Conservation (phyloP, 495 filamentous ascomycete species). For the Lasiosphaeria ovina region DNA sequence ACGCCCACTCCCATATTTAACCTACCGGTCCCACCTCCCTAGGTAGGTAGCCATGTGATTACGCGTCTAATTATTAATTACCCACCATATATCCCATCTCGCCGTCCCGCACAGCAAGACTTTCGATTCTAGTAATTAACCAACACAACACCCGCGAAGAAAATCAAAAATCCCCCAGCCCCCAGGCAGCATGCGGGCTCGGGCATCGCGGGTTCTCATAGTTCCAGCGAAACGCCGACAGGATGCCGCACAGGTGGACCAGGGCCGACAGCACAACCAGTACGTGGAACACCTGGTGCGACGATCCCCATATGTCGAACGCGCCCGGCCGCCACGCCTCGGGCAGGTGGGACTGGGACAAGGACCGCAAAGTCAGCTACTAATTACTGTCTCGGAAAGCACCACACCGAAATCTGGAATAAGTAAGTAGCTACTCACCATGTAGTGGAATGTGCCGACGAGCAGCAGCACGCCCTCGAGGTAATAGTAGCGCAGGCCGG, state of each 20-base stretch:
- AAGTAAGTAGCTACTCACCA: conserved; percentile 1
- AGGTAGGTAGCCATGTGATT: no score
- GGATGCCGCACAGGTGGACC: conserved; percentile 19
- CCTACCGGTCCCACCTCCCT: no score
- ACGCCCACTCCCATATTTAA: no score
- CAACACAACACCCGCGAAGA: no score
- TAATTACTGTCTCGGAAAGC: conserved; percentile 9
- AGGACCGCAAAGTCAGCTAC: background rate
- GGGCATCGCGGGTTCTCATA: conserved; percentile 18
- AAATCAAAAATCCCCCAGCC: no score
- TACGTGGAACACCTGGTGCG: conserved; percentile 67
- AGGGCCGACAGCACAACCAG: conserved; percentile 16
- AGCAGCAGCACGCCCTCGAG: conserved; percentile 59
- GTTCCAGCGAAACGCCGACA: conserved; percentile 20
- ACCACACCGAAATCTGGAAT: no score
- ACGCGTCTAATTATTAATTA: no score
- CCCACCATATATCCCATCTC: no score
- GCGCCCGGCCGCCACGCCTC: conserved; percentile 52
- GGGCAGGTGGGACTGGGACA: conserved; percentile 37
- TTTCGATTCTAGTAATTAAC: no score
- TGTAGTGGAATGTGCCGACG: conserved; percentile 14
- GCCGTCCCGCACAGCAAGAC: no score
- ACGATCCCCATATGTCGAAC: conserved; percentile 64
- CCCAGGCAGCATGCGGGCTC: background rate
- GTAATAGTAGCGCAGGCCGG: conserved; percentile 35